Evolutionary conservation across 106 monocot species (phyloP), one percentile per base, ranked within the genome.

Genomic region (Xerophyta viscosa): DNA sequence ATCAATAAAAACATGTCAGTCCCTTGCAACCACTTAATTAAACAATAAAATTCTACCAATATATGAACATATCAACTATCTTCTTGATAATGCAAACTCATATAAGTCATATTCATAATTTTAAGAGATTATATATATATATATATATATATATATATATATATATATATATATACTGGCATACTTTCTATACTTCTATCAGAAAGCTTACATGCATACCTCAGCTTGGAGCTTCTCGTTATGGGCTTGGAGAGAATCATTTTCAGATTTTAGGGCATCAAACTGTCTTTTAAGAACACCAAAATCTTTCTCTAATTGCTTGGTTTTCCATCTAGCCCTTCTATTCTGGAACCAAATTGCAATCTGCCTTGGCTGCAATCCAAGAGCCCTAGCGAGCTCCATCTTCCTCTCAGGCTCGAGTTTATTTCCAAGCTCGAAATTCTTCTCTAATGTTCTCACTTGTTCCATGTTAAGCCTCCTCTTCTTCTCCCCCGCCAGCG

Each of bases 321-420:
- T 91, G 0, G 91, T 86, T 71, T 91, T 91, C 85, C 91, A 91
- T 70, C 91, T 74, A 8, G 91, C 91, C 44, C 91, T 65, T 45
- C 91, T 57, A 60, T 91, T 91, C 66, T 91, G 91, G 63, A 91
- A 91, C 91, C 91, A 87, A 24, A 92, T 86, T 2, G 91, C 91
- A n/a, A 91, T 63, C 63, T 91, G 91, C 46, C 91, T 61, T 0
- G 91, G 91, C 60, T 81, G 85, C 29, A 91, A 62, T 6, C 91
- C 81, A 22, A 91, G 78, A 3, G 78, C 75, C 24, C 66, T 54
- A 5, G 91, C 91, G 20, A 91, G 66, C 67, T 86, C 85, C 68
- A 70, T 66, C 55, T 91, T 91, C 53, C 91, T 81, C 74, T 91
- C 91, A 3, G 91, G 85, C 56, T 91, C 91, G 22, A 91, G 74